A percentile compares a stretch with the other conserved stretches of the same genome.
phyloP scores from a whole-genome alignment of 139 green algal genomes.

The Astrephomene gubernaculifera region DNA sequence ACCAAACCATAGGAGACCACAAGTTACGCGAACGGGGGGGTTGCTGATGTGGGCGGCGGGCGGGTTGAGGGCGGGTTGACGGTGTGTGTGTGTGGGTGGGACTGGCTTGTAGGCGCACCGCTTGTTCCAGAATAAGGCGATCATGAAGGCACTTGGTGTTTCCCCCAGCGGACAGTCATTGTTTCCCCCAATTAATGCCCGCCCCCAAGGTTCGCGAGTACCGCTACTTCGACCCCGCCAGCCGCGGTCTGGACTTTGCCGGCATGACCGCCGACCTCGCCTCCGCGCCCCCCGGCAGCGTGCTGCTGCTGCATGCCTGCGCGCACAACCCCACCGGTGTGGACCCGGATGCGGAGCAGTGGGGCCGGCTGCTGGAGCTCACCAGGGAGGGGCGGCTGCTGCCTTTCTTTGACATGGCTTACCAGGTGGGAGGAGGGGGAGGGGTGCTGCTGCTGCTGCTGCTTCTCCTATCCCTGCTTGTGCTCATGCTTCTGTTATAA shows the following conservation, averaged over 20 bases:
- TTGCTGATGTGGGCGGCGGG: too few species aligned
- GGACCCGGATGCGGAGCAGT: conserved; percentile 68
- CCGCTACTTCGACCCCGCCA: conserved; percentile 59
- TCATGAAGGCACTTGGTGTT: too few species aligned
- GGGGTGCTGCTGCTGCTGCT: not conserved
- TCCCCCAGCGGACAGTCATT: too few species aligned
- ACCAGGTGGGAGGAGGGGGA: conserved; percentile 54
- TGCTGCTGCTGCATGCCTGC: conserved; percentile 72
- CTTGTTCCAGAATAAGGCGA: too few species aligned
- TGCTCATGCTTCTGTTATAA: not conserved
- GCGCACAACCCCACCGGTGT: conserved; percentile 76
- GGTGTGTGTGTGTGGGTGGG: not conserved
- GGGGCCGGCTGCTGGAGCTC: conserved; percentile 58
- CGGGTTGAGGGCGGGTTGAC: too few species aligned
- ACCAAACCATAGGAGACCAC: too few species aligned
- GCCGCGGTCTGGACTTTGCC: conserved; percentile 59
- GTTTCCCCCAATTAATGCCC: not conserved
- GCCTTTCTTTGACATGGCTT: conserved; percentile 72
- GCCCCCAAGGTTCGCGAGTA: conserved; percentile 49
- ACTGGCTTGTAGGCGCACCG: too few species aligned
- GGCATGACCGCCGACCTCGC: conserved; percentile 65
- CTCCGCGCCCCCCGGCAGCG: conserved; percentile 41
- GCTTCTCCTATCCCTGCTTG: not conserved
- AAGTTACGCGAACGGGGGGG: too few species aligned
- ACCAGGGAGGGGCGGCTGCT: conserved; percentile 46